Conservation (phyloP, 1,139 yeast genomes). For the Taphrina pruni region DNA sequence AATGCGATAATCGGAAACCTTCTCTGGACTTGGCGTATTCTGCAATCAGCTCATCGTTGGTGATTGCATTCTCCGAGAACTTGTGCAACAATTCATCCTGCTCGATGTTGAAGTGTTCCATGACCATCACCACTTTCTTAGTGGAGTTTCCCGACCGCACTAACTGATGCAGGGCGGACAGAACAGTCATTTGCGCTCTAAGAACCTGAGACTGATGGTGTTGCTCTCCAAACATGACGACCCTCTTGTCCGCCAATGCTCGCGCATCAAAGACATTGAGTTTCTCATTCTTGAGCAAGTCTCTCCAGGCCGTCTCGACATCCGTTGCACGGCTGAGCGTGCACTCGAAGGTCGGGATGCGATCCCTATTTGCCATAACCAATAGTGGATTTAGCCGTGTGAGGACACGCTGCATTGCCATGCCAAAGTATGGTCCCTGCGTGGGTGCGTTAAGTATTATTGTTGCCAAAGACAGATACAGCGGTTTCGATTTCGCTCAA, state of each 20-base stretch:
- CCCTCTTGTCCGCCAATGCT: background rate
- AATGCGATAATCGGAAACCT: slow-evolving; percentile 12
- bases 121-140: slow-evolving; percentile 11
- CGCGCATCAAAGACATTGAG: background rate
- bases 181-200: slow-evolving; percentile 13
- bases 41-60: background rate
- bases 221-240: slow-evolving; percentile 18
- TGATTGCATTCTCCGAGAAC: background rate
- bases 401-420: slow-evolving; percentile 22
- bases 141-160: background rate
- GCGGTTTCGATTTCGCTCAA: background rate
- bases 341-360: slow-evolving; percentile 9
- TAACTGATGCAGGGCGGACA: background rate
- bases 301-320: slow-evolving; percentile 15
- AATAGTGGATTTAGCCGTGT: slow-evolving; percentile 20
- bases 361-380: slow-evolving; percentile 6
- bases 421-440: background rate
- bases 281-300: background rate
- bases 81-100: slow-evolving; percentile 9
- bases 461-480: too few relatives aligned
- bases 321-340: background rate
- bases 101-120: slow-evolving; percentile 24
- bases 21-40: slow-evolving; percentile 12
- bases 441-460: too few relatives aligned
- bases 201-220: slow-evolving; percentile 30